phyloP scores from a whole-genome alignment of 495 filamentous ascomycete species.

The Peziza echinospora region DNA sequence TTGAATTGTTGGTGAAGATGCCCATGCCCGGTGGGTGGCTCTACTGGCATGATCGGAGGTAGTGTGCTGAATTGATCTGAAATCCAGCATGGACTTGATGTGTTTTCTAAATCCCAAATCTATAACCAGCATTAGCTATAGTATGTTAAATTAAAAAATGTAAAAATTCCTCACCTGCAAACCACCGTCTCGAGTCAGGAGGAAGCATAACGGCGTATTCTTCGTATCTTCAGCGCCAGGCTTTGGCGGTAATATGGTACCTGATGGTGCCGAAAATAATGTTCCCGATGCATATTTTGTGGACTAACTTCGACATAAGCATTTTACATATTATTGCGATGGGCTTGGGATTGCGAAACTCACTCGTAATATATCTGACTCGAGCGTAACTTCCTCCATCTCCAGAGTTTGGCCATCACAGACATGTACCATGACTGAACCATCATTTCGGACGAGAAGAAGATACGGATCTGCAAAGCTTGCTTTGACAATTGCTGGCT shows the following conservation, averaged over 20 bases:
- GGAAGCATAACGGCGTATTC: constrained; percentile 33
- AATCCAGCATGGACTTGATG: constrained; percentile 37
- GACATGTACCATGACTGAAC: constrained; percentile 49
- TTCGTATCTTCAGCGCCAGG: constrained; percentile 24
- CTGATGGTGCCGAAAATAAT: constrained; percentile 46
- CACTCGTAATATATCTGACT: not conserved
- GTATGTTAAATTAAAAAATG: not conserved
- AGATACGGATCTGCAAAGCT: constrained; percentile 77
- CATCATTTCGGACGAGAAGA: constrained; percentile 65
- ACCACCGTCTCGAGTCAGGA: constrained; percentile 46
- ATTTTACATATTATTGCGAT: too few species aligned
- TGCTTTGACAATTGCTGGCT: constrained; percentile 52
- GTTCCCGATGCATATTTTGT: constrained; percentile 62
- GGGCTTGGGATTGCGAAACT: too few species aligned
- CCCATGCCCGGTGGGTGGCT: constrained; percentile 25
- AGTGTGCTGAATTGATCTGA: constrained; percentile 56
- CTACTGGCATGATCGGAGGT: constrained; percentile 49
- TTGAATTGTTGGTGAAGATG: constrained; percentile 19
- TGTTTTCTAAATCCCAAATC: constrained; percentile 41
- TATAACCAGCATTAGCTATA: constrained; percentile 15
- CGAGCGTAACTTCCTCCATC: constrained; percentile 50
- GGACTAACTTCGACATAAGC: constrained; percentile 5
- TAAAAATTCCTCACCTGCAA: constrained; percentile 39
- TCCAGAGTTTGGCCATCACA: constrained; percentile 54
- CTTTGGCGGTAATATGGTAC: constrained; percentile 27